Conservation (phyloP, 78 protist genomes). For the Chrysochromulina tobinii region DNA sequence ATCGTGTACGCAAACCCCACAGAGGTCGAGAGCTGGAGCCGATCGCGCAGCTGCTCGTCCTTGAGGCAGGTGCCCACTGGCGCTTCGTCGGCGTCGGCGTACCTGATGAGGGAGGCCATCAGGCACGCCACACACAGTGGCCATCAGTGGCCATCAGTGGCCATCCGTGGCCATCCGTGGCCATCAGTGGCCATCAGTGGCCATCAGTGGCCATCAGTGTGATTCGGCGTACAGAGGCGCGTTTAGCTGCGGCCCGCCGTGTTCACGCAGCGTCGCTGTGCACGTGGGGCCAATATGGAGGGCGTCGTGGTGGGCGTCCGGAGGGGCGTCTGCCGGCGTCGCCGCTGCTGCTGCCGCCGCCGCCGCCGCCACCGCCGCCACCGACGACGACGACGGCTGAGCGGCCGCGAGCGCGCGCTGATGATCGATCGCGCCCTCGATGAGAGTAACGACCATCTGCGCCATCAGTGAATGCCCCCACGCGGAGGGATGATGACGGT, state of each 20-base stretch:
- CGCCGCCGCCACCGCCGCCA: not conserved
- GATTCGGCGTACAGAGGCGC: no score
- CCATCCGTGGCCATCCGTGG: not conserved
- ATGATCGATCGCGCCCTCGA: not conserved
- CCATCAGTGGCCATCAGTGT: not conserved
- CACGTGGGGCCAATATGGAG: no score
- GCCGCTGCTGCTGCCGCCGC: not conserved
- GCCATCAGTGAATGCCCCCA: slow-evolving; percentile 21
- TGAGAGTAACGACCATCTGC: not conserved
- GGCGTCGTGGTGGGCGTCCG: no score
- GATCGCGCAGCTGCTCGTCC: not conserved
- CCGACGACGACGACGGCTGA: no score
- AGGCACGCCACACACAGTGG: not conserved
- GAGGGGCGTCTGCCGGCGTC: not conserved
- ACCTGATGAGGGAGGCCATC: not conserved
- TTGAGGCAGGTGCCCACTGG: not conserved
- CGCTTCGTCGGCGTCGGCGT: not conserved
- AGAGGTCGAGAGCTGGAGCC: not conserved
- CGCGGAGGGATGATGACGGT: slow-evolving; percentile 21
- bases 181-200: not conserved
- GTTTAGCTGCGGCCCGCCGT: no score
- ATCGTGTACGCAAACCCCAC: not conserved
- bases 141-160: no score
- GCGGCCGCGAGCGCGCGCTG: no score
- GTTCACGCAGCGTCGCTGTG: no score